Evolutionary conservation across 164 flowering plant species (phyloP), one percentile per base, ranked within the genome.

Genomic region (Liquidambar formosana): DNA sequence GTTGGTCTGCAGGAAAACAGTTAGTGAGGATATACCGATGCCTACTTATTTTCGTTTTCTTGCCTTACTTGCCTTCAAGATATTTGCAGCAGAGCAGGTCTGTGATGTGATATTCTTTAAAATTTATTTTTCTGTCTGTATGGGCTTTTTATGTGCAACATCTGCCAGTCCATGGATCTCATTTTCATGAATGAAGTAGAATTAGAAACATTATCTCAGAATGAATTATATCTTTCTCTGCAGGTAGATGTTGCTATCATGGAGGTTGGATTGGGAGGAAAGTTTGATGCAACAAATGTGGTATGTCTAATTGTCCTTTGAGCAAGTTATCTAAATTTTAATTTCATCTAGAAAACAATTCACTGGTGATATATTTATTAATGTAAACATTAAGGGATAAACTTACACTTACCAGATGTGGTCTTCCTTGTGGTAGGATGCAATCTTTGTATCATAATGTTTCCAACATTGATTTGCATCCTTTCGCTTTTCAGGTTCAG

Each of bases 181-280:
- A 45, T 22, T 8, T 62, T 38, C 8, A 33, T 11, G 23, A 0
- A 21, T 44, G 13, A 64, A 16, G 67, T 53, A 28, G 46, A 68
- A 23, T 33, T 4, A 8, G 8, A 61, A 52, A 18, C 4, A 10
- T 49, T 46, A 11, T 25, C 48, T 57, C 38, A 22, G 6, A 43
- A 21, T 26, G 15, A 18, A 23, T 9, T 25, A 10, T 62, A 16
- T 23, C 15, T 21, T 69, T 68, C 56, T 53, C 33, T 78, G 69
- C 85, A 93, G 99, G 97, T 96, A 22, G 97, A 96, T 88, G 99
- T 91, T 75, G 96, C 89, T 66, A 91, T 96, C 52, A 65, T 96
- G 86, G 99, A 96, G 84, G 99, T 96, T 70, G 98, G 99, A 3
- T 79, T 96, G 78, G 99, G 99, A 23, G 99, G 99, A 75, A 88